Evolutionary conservation across 2,329 filamentous ascomycete species (phyloP), one percentile per base, ranked within the genome.

Genomic region (Moelleriella libera): DNA sequence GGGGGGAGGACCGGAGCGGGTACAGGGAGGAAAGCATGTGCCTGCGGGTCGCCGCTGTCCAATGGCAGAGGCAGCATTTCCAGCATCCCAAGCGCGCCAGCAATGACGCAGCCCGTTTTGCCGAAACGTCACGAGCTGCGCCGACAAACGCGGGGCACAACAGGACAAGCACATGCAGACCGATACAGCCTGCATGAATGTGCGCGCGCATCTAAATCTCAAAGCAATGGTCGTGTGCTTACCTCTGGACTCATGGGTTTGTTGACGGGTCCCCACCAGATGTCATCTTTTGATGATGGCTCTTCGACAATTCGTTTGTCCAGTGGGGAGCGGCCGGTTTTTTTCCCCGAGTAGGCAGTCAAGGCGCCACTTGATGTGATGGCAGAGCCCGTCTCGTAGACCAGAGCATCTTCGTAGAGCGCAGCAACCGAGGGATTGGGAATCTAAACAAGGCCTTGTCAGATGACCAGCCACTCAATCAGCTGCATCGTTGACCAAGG

Each of bases 181-280:
- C 5, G n/a, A 4, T 2, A 3, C 40, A 5, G 14, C 14, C 10
- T 41, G 40, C 40, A 41, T 21, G 40, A 41, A 12, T 8, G 32
- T 37, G 32, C 32, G 12, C 8, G 12, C 12, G 32, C 21, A 21
- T 21, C 2, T 21, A 45, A 44, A 31, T 31, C 7, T 50, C 47
- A 37, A 49, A 48, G 49, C 43, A 30, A 50, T 41, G 21, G 32
- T 37, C 32, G 32, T 37, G 32, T 37, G 32, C 32, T 12, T 21
- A 97, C 92, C 68, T 97, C 89, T 59, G 88, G 80, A 57, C 80
- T 83, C 92, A 98, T 98, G 64, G 90, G 86, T 80, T 97, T 97
- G 78, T 98, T 98, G 58, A 98, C 92, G 48, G 92, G 90, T 61
- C 92, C 92, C 92, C 92, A 97, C 92, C 92, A 98, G 62, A 98